Evolutionary conservation across 768 basidiomycete genomes (phyloP), one percentile per base, ranked within the genome.

Genomic region (Lentinus tigrinus): DNA sequence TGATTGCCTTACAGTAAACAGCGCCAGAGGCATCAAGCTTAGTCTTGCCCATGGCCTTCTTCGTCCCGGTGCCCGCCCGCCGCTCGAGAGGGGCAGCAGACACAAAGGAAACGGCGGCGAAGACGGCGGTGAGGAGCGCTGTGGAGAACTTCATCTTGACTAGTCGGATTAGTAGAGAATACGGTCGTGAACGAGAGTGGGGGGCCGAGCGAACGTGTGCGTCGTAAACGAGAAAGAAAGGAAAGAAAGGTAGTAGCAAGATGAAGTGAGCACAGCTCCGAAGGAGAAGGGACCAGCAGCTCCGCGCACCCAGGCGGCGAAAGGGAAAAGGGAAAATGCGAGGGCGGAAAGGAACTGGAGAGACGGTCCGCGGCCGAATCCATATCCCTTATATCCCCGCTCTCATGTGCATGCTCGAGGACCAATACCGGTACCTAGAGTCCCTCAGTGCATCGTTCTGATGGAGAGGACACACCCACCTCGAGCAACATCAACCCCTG

Each of bases 1-100:
- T 47, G 44, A 21, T 7, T 40, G 1, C 58, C 67, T 44, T 46
- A 67, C 69, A 69, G 47, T 72, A 70, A 23, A 62, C 58, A 16
- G 69, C 68, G 17, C 67, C 65, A 6, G 60, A 54, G 2, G 61
- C 59, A 36, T 54, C 61, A 36, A 54, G 39, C 8, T 47, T 50
- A 40, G 50, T 49, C 37, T 37, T 53, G 16, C 37, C 21, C 31
- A 54, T 47, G 38, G 43, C 53, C 53, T 52, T 65, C 50, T 28
- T 61, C 60, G 46, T 38, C 9, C 36, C 34, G 14, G 21, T 40
- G 2, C 36, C 50, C 3, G 48, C 44, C 16, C 64, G 64, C 24
- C 53, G 47, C 23, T 31, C 28, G 5, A 63, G 37, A 14, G 65
- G 62, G 11, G 43, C 53, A 19, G 63, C 63, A 17, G 63, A 62